Conservation (phyloP, 139 green algal genomes). For the Limnomonas spitsbergensis region DNA sequence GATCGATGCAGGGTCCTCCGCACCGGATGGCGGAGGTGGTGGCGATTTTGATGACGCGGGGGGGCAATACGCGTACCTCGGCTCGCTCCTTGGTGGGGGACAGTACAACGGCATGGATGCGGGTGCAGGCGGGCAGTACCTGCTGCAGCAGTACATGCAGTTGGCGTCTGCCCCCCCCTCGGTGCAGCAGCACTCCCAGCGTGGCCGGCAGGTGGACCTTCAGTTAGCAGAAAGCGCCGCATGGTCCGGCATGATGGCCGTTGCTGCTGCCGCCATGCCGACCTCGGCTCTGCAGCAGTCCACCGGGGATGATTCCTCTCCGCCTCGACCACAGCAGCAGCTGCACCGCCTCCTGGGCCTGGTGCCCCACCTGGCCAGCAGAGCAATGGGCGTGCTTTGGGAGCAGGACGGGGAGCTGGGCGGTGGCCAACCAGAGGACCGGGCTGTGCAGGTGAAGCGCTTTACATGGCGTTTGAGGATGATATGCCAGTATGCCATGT, state of each 20-base stretch:
- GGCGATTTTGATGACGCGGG: background rate
- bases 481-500: too few relatives aligned
- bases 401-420: background rate
- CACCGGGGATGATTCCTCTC: background rate
- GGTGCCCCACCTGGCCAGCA: background rate
- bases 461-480: too few relatives aligned
- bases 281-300: background rate
- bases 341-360: background rate
- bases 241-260: background rate
- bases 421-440: too few relatives aligned
- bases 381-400: slow-evolving; percentile 4
- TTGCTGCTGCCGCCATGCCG: background rate
- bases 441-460: too few relatives aligned
- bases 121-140: background rate
- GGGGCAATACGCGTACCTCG: background rate
- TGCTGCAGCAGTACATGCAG: background rate
- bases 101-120: background rate
- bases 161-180: background rate
- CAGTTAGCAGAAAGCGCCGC: background rate
- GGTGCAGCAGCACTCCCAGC: background rate
- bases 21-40: too few relatives aligned
- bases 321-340: background rate
- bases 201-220: background rate
- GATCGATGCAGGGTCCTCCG: too few relatives aligned
- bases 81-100: background rate